phyloP scores from a whole-genome alignment of 345 rosid species.

The Rhodomyrtus tomentosa region DNA sequence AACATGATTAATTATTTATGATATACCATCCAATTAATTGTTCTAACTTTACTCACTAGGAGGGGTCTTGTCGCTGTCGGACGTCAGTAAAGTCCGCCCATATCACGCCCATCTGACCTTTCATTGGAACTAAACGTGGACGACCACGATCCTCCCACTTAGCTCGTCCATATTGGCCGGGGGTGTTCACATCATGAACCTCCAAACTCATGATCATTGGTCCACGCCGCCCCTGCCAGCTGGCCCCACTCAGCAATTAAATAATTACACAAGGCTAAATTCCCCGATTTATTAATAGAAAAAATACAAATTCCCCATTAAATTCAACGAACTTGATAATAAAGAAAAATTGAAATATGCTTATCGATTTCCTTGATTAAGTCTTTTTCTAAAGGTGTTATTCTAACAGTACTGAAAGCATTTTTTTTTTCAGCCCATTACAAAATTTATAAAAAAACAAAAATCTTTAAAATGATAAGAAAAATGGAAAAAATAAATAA shows the following conservation, averaged over 20 bases:
- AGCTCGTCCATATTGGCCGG: constrained; percentile 1
- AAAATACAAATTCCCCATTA: background rate
- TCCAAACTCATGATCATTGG: constrained; percentile 10
- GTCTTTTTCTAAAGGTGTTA: too few species aligned
- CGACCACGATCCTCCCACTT: background rate
- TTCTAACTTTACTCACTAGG: background rate
- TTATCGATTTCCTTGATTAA: too few species aligned
- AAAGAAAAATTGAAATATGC: background rate
- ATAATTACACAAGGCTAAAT: background rate
- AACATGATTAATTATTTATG: background rate
- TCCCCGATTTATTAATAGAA: background rate
- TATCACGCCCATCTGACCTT: background rate
- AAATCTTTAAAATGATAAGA: background rate
- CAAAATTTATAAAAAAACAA: too few species aligned
- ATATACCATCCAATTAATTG: too few species aligned
- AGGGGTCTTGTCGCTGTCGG: background rate
- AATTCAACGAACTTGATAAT: too few species aligned
- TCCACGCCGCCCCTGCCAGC: constrained; percentile 15
- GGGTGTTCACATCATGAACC: background rate
- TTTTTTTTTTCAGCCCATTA: too few species aligned
- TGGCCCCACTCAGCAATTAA: constrained; percentile 18
- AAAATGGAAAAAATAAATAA: background rate
- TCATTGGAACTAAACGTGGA: constrained; percentile 8
- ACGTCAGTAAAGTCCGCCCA: background rate
- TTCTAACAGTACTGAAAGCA: too few species aligned